A percentile compares a stretch with the other conserved stretches of the same genome.
Evolutionary conservation across 2,329 filamentous ascomycete species (phyloP).

Genomic region (Fonsecaea pedrosoi): DNA sequence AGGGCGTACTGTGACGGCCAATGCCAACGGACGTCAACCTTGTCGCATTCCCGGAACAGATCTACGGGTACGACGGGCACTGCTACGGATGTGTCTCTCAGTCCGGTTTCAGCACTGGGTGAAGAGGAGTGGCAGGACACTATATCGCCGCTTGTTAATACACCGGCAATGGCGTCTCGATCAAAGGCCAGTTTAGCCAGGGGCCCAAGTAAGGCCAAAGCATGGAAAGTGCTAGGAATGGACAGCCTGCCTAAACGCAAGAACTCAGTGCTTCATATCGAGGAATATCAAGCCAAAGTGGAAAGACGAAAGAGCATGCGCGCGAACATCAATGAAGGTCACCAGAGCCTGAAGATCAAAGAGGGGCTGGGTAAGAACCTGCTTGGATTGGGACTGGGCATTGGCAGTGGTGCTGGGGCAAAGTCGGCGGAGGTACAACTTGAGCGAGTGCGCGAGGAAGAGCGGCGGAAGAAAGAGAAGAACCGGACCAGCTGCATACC

Average conservation of each 20-base stretch:
- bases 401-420: slow-evolving; percentile 23
- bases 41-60: slow-evolving; percentile 23
- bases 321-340: slow-evolving; percentile 7
- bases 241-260: slow-evolving; percentile 27
- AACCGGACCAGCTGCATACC: slow-evolving; percentile 13
- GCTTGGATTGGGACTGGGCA: slow-evolving; percentile 28
- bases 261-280: slow-evolving; percentile 33
- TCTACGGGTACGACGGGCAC: slow-evolving; percentile 29
- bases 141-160: slow-evolving; percentile 22
- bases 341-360: slow-evolving; percentile 24
- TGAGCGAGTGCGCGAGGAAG: slow-evolving; percentile 26
- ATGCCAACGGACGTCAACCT: slow-evolving; percentile 28
- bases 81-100: slow-evolving; percentile 28
- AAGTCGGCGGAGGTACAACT: slow-evolving; percentile 29
- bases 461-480: slow-evolving; percentile 42
- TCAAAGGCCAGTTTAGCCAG: slow-evolving; percentile 15
- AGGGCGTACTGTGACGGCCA: slow-evolving; percentile 36
- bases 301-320: slow-evolving; percentile 35
- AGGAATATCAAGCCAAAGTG: slow-evolving; percentile 37
- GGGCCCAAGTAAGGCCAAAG: slow-evolving; percentile 26
- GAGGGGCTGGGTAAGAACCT: slow-evolving; percentile 31
- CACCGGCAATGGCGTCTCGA: slow-evolving; percentile 12
- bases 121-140: slow-evolving; percentile 31
- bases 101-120: slow-evolving; percentile 29
- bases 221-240: slow-evolving; percentile 34